These are phyloP conservation scores for Plenodomus biglobosus DNA, from an alignment of 2,329 filamentous ascomycete genomes.

Conservation along the genomic window DNA sequence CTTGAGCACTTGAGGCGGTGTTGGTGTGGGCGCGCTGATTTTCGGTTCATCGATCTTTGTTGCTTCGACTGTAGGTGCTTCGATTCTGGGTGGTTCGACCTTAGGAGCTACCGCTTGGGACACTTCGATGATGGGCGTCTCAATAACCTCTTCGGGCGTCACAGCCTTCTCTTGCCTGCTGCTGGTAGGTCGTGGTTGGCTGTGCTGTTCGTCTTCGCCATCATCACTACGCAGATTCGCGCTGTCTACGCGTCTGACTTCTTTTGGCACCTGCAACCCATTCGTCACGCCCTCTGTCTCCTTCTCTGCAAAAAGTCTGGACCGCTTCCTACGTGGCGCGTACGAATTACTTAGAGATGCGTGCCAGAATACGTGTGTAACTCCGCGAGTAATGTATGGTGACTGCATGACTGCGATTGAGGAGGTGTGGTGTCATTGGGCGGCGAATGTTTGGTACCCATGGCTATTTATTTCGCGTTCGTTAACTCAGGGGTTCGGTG, in stretches of 20 bases:
- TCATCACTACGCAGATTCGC: conserved; percentile 3
- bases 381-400: conserved; percentile 7
- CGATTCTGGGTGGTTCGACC: background rate
- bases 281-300: conserved; percentile 2
- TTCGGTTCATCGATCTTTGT: background rate
- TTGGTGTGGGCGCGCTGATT: background rate
- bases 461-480: background rate
- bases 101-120: background rate
- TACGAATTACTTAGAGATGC: conserved; percentile 6
- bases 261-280: conserved; percentile 6
- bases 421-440: background rate
- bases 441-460: background rate
- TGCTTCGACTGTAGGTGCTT: background rate
- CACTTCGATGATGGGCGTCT: background rate
- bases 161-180: conserved; percentile 3
- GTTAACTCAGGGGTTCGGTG: conserved; percentile 8
- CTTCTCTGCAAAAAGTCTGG: background rate
- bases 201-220: background rate
- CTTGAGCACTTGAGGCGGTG: conserved; percentile 31
- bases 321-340: conserved; percentile 4
- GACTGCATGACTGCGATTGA: conserved; percentile 3
- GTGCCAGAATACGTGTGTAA: conserved; percentile 11
- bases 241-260: conserved; percentile 8
- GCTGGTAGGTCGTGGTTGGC: background rate
- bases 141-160: background rate